Evolutionary conservation across 345 rosid genomes (phyloP), one percentile per base, ranked within the genome.

Genomic region (Pelargonium nanum): DNA sequence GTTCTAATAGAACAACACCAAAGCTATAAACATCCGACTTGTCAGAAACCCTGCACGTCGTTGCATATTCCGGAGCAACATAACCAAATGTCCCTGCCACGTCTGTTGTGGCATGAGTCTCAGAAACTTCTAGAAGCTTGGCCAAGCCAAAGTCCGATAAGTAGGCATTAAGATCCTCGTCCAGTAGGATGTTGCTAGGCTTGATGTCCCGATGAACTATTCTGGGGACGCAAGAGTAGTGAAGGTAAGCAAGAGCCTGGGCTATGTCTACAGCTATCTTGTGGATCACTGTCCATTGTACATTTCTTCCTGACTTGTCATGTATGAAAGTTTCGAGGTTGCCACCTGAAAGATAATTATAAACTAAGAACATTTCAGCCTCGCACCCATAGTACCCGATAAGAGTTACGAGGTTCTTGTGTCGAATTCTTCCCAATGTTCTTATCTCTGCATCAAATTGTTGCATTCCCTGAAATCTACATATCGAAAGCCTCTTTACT

Each of bases 1-100:
- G 52, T 63, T 85, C 91, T 55, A 85, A 60, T 55, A 85, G 58
- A 21, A 82, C 90, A 23, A 82, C 75, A 1, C 90, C 90, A 58
- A 82, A 85, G 71, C 90, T 85, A 32, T 85, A 85, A 57, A 85
- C 90, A 80, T 85, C 90, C 24, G 90, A 81, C 73, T 82, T 85
- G 57, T 85, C 82, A 6, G 87, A 85, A 24, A 85, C 90, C 74
- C 90, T 66, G 69, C 90, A 81, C 3, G 90, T 85, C 25, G 83
- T 81, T 52, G 87, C 90, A 70, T 85, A 85, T 60, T 85, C 90
- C 19, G 90, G 90, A 40, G 90, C 90, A 26, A 85, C 90, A 62
- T 85, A 85, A 19, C 90, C 90, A 57, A 85, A 85, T 23, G 90
- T 85, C 51, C 90, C 90, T 23, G 83, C 87, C 28, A 85, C 90